Evolutionary conservation across 495 filamentous ascomycete species (phyloP).

Genomic region (Neurospora tetrasperma): DNA sequence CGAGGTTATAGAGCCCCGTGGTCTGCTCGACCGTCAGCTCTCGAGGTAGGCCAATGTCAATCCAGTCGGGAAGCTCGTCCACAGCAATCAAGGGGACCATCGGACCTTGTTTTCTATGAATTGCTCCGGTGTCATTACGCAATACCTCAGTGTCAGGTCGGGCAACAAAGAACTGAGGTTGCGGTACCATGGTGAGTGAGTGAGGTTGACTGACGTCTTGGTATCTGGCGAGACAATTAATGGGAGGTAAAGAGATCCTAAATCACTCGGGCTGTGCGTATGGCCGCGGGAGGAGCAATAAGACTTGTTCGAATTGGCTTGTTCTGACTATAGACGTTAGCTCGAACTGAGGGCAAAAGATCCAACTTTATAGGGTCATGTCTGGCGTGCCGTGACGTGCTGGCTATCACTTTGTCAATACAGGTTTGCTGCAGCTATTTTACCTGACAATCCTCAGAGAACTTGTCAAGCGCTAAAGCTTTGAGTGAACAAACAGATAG

Average conservation of each 20-base stretch:
- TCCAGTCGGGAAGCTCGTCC: constrained; percentile 34
- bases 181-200: constrained; percentile 4
- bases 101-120: constrained; percentile 15
- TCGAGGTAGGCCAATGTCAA: constrained; percentile 31
- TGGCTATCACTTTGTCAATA: not conserved
- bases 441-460: not conserved
- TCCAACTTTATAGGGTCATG: not conserved
- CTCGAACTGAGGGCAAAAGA: not conserved
- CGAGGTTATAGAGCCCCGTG: constrained; percentile 29
- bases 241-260: not conserved
- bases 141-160: constrained; percentile 15
- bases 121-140: constrained; percentile 8
- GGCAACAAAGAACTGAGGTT: constrained; percentile 26
- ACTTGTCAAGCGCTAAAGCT: not conserved
- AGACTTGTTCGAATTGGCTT: not conserved
- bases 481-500: not conserved
- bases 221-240: not conserved
- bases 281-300: not conserved
- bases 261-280: not conserved
- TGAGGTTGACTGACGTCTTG: not conserved
- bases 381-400: not conserved
- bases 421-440: not conserved
- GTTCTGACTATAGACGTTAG: not conserved
- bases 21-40: constrained; percentile 28
- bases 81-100: constrained; percentile 36